phyloP scores from a whole-genome alignment of 208 protist species.

The Leishmania aethiopica region DNA sequence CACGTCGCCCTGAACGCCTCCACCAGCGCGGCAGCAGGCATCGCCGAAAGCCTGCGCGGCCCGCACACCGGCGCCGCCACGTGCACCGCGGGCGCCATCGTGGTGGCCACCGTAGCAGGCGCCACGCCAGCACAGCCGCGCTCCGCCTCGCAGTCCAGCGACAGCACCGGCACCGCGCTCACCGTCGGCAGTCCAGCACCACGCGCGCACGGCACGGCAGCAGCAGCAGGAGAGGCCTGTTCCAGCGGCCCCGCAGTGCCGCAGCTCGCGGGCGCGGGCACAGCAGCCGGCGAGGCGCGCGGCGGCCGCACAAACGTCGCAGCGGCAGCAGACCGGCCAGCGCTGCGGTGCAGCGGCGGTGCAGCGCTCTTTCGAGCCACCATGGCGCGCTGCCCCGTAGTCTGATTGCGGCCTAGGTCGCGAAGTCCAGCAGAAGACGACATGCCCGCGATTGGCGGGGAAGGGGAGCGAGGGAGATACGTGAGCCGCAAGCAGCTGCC shows the following conservation, averaged over 20 bases:
- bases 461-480: not conserved
- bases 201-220: constrained; percentile 12
- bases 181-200: constrained; percentile 19
- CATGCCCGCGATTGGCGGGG: not conserved
- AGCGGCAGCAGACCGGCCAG: not conserved
- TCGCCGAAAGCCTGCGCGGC: constrained; percentile 5
- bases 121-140: not conserved
- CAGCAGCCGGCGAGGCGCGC: constrained; percentile 33
- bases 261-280: not conserved
- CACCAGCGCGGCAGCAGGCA: constrained; percentile 19
- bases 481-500: not conserved
- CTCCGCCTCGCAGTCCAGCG: constrained; percentile 18
- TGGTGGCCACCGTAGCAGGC: not conserved
- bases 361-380: constrained; percentile 18
- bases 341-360: constrained; percentile 8
- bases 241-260: not conserved
- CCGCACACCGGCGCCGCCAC: not conserved
- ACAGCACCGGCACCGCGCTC: constrained; percentile 34
- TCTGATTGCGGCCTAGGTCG: constrained; percentile 16
- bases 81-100: constrained; percentile 1
- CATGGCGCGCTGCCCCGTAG: constrained; percentile 5
- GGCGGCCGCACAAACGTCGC: constrained; percentile 72
- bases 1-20: constrained; percentile 25
- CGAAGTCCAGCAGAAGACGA: constrained; percentile 10
- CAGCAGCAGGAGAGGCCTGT: not conserved